Conservation (phyloP, 768 basidiomycete species). For the Auriculariales sp. region DNA sequence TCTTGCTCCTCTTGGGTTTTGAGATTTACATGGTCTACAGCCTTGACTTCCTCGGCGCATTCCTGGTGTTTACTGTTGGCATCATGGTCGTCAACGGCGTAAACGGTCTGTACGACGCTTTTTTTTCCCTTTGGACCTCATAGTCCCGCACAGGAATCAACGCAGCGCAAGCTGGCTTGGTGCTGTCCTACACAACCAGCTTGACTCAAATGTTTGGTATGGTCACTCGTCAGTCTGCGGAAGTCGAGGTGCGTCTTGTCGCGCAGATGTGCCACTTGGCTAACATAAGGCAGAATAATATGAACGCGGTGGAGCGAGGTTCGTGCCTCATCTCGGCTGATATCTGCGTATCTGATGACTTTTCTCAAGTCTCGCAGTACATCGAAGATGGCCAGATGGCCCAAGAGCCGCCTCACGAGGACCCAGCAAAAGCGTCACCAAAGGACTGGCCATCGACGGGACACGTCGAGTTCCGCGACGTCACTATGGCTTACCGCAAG, state of each 20-base stretch:
- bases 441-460: constrained; percentile 65
- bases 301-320: constrained; percentile 39
- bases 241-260: no score
- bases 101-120: constrained; percentile 47
- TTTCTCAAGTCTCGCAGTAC: neutral
- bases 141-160: constrained; percentile 39
- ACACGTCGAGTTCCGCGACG: constrained; percentile 54
- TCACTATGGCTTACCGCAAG: constrained; percentile 71
- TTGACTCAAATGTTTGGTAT: constrained; percentile 15
- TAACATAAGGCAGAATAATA: no score
- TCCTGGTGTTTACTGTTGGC: constrained; percentile 7
- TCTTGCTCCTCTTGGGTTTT: neutral
- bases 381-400: constrained; percentile 62
- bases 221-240: constrained; percentile 58
- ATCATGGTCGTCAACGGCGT: constrained; percentile 56
- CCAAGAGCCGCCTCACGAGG: constrained; percentile 62
- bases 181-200: constrained; percentile 68
- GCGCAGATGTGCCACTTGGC: no score
- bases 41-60: constrained; percentile 69
- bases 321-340: neutral
- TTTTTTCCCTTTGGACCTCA: constrained; percentile 62
- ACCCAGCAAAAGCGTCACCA: constrained; percentile 44
- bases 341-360: neutral
- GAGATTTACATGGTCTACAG: constrained; percentile 23
- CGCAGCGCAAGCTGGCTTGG: constrained; percentile 24